Evolutionary conservation across 371 early-diverging fungal genomes (phyloP).

Genomic region (Mucor irregularis): DNA sequence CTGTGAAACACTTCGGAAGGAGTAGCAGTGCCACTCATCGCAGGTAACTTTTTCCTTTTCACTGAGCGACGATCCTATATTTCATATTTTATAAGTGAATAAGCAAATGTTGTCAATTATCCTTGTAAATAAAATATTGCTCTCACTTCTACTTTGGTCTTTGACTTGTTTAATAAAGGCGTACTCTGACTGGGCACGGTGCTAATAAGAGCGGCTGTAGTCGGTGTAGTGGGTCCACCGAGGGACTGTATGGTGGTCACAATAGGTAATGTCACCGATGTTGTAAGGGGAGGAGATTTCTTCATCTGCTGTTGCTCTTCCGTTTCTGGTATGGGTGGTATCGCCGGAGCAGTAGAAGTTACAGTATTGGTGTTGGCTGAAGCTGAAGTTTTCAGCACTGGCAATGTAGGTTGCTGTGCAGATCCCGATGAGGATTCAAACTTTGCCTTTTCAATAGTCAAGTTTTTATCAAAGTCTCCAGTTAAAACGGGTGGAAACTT

Average conservation of each 20-base stretch:
- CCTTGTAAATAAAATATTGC: too few species aligned
- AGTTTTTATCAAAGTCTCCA: slow-evolving; percentile 30
- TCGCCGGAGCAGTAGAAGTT: too few species aligned
- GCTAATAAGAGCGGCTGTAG: slow-evolving; percentile 7
- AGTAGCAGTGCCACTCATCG: slow-evolving; percentile 34
- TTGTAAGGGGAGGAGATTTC: slow-evolving; percentile 10
- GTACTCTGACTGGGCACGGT: slow-evolving; percentile 26
- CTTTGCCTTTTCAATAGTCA: slow-evolving; percentile 42
- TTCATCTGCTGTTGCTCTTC: too few species aligned
- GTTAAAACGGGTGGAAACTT: slow-evolving; percentile 19
- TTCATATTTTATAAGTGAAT: too few species aligned
- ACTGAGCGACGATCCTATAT: slow-evolving; percentile 6
- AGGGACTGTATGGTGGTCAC: slow-evolving; percentile 9
- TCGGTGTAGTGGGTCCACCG: slow-evolving; percentile 13
- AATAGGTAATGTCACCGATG: slow-evolving; percentile 14
- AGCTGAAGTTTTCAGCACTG: too few species aligned
- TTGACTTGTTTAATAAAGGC: slow-evolving; percentile 11
- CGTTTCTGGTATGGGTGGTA: too few species aligned
- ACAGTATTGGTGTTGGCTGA: too few species aligned
- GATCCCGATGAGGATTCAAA: slow-evolving; percentile 4
- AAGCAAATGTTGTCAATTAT: too few species aligned
- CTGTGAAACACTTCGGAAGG: slow-evolving; percentile 52
- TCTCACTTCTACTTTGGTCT: slow-evolving; percentile 20
- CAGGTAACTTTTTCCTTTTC: slow-evolving; percentile 19
- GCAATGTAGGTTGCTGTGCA: background rate